phyloP scores from a whole-genome alignment of 345 rosid genomes.

The Raphanus sativus region DNA sequence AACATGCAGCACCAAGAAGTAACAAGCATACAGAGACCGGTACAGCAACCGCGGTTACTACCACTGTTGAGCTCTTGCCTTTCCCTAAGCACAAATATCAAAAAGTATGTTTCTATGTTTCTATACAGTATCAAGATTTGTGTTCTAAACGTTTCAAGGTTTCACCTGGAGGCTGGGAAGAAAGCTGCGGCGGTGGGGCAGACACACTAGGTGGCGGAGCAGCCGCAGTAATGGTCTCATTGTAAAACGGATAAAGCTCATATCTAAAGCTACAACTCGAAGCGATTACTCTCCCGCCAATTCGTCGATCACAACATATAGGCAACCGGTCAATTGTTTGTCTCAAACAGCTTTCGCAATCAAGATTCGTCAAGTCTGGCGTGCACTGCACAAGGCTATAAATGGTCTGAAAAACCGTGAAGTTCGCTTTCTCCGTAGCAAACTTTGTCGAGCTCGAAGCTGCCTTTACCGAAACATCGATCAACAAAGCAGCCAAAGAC shows the following conservation, averaged over 20 bases:
- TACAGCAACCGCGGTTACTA: constrained; percentile 38
- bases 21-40: constrained; percentile 28
- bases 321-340: constrained; percentile 22
- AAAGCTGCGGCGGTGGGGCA: background rate
- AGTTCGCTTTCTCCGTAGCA: constrained; percentile 25
- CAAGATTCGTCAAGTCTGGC: constrained; percentile 41
- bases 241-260: constrained; percentile 44
- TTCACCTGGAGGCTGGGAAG: constrained; percentile 19
- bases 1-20: constrained; percentile 35
- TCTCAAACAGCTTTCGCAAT: constrained; percentile 43
- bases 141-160: background rate
- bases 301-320: constrained; percentile 26
- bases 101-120: background rate
- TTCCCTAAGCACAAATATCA: constrained; percentile 34
- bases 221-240: constrained; percentile 16
- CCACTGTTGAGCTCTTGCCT: constrained; percentile 23
- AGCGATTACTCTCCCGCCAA: constrained; percentile 42
- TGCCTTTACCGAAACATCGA: constrained; percentile 7
- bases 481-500: constrained; percentile 17
- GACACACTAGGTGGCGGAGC: background rate
- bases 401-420: constrained; percentile 26
- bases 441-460: constrained; percentile 38
- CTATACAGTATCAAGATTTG: background rate
- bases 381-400: constrained; percentile 56
- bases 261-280: constrained; percentile 49